phyloP scores from a whole-genome alignment of 371 early-diverging fungal genomes.

The Entomophthora muscae region DNA sequence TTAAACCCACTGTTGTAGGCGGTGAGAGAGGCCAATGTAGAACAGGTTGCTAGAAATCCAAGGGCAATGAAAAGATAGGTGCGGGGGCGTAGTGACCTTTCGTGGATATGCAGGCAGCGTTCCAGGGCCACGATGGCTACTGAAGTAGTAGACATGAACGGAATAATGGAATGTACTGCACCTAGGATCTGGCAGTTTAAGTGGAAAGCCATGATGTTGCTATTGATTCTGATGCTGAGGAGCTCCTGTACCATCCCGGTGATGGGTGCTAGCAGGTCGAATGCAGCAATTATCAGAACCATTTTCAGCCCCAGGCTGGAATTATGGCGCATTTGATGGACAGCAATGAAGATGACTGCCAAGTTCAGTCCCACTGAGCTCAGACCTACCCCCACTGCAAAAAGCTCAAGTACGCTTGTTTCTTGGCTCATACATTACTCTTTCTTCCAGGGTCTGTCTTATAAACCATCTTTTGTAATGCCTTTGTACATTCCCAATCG shows the following conservation, averaged over 20 bases:
- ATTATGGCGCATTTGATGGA: neutral
- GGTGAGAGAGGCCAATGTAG: neutral
- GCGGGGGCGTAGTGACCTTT: neutral
- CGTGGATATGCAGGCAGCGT: neutral
- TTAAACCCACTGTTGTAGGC: neutral
- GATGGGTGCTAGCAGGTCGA: neutral
- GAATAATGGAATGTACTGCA: neutral
- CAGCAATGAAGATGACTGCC: neutral
- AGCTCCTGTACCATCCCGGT: neutral
- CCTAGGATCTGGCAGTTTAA: conserved; percentile 1
- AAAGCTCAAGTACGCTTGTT: too few species aligned
- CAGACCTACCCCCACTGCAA: too few species aligned
- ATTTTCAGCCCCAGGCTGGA: neutral
- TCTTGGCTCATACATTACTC: too few species aligned
- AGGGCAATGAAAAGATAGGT: neutral
- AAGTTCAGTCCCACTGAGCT: too few species aligned
- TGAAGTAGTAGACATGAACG: conserved; percentile 1
- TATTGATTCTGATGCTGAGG: neutral
- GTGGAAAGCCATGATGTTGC: neutral
- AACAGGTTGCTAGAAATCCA: neutral
- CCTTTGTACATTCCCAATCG: too few species aligned
- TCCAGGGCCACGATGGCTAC: conserved; percentile 2
- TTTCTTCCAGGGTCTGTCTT: too few species aligned
- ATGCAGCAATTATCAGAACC: neutral
- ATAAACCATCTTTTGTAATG: too few species aligned